phyloP scores from a whole-genome alignment of 352 stramenopile species.

The Pythium coloratum region DNA sequence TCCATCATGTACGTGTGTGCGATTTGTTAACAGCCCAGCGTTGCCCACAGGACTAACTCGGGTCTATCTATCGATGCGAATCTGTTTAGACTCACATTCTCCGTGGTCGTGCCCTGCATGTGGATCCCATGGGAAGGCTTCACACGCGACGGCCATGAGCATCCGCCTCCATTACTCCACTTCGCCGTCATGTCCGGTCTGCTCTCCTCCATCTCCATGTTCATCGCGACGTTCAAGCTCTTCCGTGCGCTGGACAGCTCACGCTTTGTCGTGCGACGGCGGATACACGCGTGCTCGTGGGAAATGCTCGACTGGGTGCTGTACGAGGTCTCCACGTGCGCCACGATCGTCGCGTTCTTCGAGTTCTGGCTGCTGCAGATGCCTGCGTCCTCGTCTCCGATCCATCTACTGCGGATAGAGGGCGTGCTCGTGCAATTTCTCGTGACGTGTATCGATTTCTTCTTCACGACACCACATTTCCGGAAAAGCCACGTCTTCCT shows the following conservation, averaged over 20 bases:
- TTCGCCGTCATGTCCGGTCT: constrained; percentile 43
- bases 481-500: constrained; percentile 64
- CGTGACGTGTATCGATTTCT: constrained; percentile 57
- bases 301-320: constrained; percentile 71
- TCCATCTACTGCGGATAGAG: constrained; percentile 30
- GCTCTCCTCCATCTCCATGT: constrained; percentile 56
- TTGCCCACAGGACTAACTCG: neutral
- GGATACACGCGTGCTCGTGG: constrained; percentile 53
- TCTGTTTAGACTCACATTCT: constrained; percentile 44
- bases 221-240: constrained; percentile 58
- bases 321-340: constrained; percentile 54
- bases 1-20: constrained; percentile 42
- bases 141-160: constrained; percentile 43
- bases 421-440: constrained; percentile 42
- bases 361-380: constrained; percentile 51
- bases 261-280: constrained; percentile 54
- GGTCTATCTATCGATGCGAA: neutral
- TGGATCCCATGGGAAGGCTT: constrained; percentile 48
- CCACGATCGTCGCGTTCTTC: constrained; percentile 42
- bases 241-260: constrained; percentile 58
- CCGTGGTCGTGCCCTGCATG: constrained; percentile 53
- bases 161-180: constrained; percentile 52
- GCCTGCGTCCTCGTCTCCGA: constrained; percentile 1
- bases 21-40: neutral
- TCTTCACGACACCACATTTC: constrained; percentile 58